phyloP scores from a whole-genome alignment of 306 rosid species.

The Delonix regia region DNA sequence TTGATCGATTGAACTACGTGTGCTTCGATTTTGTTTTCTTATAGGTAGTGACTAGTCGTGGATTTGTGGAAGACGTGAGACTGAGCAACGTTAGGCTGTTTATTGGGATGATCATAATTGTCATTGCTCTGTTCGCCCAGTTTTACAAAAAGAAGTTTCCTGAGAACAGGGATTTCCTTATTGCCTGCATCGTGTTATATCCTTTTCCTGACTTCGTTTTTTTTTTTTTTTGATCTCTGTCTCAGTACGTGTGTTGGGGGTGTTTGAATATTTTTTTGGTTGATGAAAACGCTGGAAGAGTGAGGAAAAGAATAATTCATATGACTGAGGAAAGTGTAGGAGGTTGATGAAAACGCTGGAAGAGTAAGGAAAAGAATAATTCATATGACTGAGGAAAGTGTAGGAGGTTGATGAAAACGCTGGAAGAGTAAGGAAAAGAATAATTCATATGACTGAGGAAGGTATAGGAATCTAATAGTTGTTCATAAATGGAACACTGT shows the following conservation, averaged over 20 bases:
- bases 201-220: constrained; percentile 44
- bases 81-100: constrained; percentile 75
- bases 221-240: background rate
- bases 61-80: constrained; percentile 82
- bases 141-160: constrained; percentile 95
- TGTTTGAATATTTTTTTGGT: background rate
- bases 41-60: constrained; percentile 71
- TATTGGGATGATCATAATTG: constrained; percentile 68
- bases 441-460: background rate
- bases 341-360: constrained; percentile 6
- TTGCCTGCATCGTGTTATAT: constrained; percentile 82
- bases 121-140: constrained; percentile 85
- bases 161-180: constrained; percentile 77
- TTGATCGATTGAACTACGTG: background rate
- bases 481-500: background rate
- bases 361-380: background rate
- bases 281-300: background rate
- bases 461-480: background rate
- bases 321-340: too few species aligned
- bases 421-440: background rate
- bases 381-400: background rate
- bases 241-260: background rate
- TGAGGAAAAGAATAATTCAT: background rate
- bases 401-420: background rate
- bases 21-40: background rate